A percentile compares a stretch with the other conserved stretches of the same genome.
Conservation (phyloP, 179 eudicot genomes). For the Gypsophila paniculata region DNA sequence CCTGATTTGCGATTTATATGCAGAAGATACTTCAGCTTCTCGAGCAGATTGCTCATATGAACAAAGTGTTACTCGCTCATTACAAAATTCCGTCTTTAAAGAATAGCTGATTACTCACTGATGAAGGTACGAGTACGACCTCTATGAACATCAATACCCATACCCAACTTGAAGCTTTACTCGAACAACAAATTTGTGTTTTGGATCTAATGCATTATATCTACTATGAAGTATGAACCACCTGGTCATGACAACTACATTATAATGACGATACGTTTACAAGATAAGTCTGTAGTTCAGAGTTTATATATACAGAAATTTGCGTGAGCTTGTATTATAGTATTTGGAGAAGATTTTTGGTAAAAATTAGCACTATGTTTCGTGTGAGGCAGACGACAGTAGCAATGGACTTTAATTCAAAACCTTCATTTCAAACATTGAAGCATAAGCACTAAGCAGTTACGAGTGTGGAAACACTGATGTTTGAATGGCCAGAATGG, state of each 20-base stretch:
- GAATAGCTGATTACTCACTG: constrained; percentile 22
- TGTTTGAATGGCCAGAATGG: background rate
- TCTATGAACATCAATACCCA: background rate
- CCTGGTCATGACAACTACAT: background rate
- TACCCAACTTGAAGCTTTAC: constrained; percentile 10
- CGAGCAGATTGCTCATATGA: constrained; percentile 55
- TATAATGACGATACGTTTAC: background rate
- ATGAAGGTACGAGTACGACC: constrained; percentile 12
- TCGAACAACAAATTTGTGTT: too few species aligned
- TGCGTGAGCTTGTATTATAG: background rate
- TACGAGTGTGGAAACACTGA: background rate
- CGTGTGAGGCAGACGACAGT: background rate
- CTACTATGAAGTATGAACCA: too few species aligned
- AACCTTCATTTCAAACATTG: background rate
- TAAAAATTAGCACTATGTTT: background rate
- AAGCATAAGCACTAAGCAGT: background rate
- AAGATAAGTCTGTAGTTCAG: background rate
- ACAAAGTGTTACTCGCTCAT: constrained; percentile 43
- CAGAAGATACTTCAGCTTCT: constrained; percentile 64
- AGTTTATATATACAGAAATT: background rate
- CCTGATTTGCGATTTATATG: constrained; percentile 23
- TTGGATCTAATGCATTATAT: too few species aligned
- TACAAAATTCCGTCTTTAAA: constrained; percentile 32
- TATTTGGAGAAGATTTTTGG: background rate
- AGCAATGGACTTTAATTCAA: background rate